A percentile compares a stretch with the other conserved stretches of the same genome.
These are phyloP conservation scores for Fusarium sp. DNA, from an alignment of 2,329 filamentous ascomycete species.

Conservation along the genomic window DNA sequence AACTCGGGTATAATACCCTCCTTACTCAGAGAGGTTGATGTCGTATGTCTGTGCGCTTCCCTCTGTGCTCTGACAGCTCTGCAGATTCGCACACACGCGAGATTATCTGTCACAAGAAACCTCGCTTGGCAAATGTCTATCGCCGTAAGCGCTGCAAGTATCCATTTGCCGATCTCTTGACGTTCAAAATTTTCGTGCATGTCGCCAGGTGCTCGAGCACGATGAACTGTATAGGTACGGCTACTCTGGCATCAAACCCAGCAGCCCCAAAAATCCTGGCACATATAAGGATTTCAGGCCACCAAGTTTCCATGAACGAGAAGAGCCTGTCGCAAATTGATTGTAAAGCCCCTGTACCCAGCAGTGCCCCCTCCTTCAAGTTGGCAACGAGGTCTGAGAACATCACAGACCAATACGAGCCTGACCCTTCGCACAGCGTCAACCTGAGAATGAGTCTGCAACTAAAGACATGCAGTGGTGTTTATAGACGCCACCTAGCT, in stretches of 20 bases:
- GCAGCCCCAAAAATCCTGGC: not conserved
- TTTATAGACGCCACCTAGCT: slow-evolving; percentile 2
- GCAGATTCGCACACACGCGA: slow-evolving; percentile 13
- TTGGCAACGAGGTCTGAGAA: slow-evolving; percentile 7
- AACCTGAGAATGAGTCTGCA: slow-evolving; percentile 5
- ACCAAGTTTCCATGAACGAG: not conserved
- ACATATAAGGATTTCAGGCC: not conserved
- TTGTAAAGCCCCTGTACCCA: slow-evolving; percentile 9
- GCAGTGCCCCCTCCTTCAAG: slow-evolving; percentile 1
- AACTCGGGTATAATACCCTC: slow-evolving; percentile 20
- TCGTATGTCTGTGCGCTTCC: slow-evolving; percentile 29
- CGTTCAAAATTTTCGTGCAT: slow-evolving; percentile 2
- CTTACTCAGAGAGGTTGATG: slow-evolving; percentile 16
- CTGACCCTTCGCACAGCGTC: not conserved
- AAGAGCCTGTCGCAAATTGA: not conserved
- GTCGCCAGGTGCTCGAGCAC: not conserved
- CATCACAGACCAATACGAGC: slow-evolving; percentile 5
- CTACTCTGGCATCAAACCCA: not conserved
- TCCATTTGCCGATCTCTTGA: slow-evolving; percentile 5
- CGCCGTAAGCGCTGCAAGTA: not conserved
- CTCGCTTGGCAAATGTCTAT: slow-evolving; percentile 7
- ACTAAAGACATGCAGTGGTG: slow-evolving; percentile 22
- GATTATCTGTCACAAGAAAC: slow-evolving; percentile 12
- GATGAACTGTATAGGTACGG: not conserved
- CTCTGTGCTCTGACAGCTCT: slow-evolving; percentile 25